Base-by-base conservation (phyloP, 2,329 filamentous ascomycete species). In the Myriosclerotinia curreyana region DNA sequence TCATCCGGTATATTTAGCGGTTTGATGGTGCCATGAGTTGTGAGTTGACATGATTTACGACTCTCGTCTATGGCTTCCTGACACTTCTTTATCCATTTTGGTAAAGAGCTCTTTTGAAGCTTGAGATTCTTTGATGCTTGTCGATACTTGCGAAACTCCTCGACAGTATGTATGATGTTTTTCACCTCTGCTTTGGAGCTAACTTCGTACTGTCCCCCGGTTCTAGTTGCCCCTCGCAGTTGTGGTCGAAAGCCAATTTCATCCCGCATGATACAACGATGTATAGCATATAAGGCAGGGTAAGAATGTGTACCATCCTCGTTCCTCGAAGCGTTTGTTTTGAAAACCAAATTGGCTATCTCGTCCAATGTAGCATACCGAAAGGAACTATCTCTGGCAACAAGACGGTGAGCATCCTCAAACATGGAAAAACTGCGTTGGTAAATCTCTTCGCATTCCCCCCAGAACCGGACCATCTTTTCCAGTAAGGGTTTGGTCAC, bases 271-370 rank as follows among this genome's bases (percentile, higher is more conserved):
- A 94, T 73, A 11, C 87, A 82, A 64, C 83, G 83, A 69, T 92
- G 87, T 8, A 92, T 85, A 5, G 90, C 89, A 70, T 91, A 90
- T 6, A 92, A 75, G 11, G 82, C 80, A 36, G 79, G 71, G 0
- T 80, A 68, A 0, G 80, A 76, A 61, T 81, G 81, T 12, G 74
- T 76, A 1, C 74, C 75, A 28, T 74, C 72, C 1, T 68, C 31
- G 12, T 60, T 34, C 46, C 60, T 68, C 38, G 72, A 65, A 17
- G 71, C 62, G 7, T 46, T 56, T 28, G 15, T 66, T 67, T 69
- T 68, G 62, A 63, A 79, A 31, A 84, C 70, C 9, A 71, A 75
- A 42, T 76, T 74, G 1, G 81, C 77, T 51, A 83, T 79, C 22
- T 79, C 77, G 0, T 75, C 69, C 34, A 84, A 72, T 7, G 77